These are phyloP conservation scores for Zalaria sp. DNA, from an alignment of 2,329 filamentous ascomycete species.

Conservation along the genomic window DNA sequence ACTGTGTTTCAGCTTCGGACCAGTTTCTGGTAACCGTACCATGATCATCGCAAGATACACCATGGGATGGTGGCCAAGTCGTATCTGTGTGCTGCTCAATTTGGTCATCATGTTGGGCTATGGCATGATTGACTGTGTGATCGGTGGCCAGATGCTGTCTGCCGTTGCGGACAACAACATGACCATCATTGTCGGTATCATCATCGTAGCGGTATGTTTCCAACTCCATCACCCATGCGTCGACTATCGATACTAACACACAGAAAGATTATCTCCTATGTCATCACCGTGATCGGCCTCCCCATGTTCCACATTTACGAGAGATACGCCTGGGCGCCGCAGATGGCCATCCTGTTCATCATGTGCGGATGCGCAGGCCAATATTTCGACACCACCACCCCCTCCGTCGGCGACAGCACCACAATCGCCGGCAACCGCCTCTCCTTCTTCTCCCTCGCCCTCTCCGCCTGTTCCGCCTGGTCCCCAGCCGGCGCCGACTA, in stretches of 20 bases:
- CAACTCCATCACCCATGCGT: not conserved
- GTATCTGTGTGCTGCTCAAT: conserved; percentile 39
- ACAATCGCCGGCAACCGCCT: conserved; percentile 20
- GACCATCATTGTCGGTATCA: conserved; percentile 44
- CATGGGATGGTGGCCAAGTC: conserved; percentile 43
- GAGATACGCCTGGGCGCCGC: conserved; percentile 24
- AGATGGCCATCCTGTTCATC: conserved; percentile 22
- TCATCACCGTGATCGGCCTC: conserved; percentile 8
- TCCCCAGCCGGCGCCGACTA: conserved; percentile 20
- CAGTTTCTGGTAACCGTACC: conserved; percentile 37
- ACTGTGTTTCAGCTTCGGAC: conserved; percentile 19
- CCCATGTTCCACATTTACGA: conserved; percentile 28
- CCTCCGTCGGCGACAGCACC: conserved; percentile 11
- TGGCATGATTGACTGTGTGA: conserved; percentile 42
- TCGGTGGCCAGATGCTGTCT: conserved; percentile 46
- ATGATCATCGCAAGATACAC: conserved; percentile 36
- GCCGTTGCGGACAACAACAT: conserved; percentile 42
- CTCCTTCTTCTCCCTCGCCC: conserved; percentile 21
- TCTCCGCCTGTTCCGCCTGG: conserved; percentile 16
- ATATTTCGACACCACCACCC: conserved; percentile 17
- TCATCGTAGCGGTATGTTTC: conserved; percentile 33
- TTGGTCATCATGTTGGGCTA: conserved; percentile 44
- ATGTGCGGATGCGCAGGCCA: conserved; percentile 23
- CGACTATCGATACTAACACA: not conserved
- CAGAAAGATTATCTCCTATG: conserved; percentile 6